Conservation (phyloP, 2,329 filamentous ascomycete genomes). For the Ceratocystis alfenasii region DNA sequence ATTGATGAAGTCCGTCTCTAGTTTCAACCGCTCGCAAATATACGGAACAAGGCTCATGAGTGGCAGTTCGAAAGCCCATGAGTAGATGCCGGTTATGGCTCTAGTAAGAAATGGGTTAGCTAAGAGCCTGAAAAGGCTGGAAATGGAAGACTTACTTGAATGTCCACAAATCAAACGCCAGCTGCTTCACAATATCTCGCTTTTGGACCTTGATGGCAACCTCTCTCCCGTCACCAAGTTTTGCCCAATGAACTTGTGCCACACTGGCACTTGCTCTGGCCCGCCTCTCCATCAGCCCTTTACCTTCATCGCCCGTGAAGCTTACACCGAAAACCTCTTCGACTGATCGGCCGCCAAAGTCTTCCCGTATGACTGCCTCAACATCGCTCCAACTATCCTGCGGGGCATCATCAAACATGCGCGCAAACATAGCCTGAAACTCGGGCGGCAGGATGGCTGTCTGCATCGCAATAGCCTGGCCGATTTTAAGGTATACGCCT, state of each 20-base stretch:
- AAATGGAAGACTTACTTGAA: conserved; percentile 54
- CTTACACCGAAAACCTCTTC: conserved; percentile 90
- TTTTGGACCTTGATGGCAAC: conserved; percentile 97
- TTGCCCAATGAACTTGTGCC: conserved; percentile 93
- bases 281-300: conserved; percentile 49
- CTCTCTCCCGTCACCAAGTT: conserved; percentile 72
- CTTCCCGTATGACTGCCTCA: conserved; percentile 71
- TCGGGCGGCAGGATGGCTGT: conserved; percentile 84
- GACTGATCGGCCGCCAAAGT: conserved; percentile 70
- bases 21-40: conserved; percentile 77
- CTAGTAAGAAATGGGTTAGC: conserved; percentile 30
- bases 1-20: conserved; percentile 90
- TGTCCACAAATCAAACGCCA: conserved; percentile 89
- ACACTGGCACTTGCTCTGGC: conserved; percentile 74
- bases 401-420: conserved; percentile 96
- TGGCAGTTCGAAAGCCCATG: conserved; percentile 83
- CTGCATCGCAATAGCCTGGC: conserved; percentile 97
- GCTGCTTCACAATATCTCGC: conserved; percentile 79
- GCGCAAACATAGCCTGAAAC: conserved; percentile 89
- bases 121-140: not conserved
- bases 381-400: conserved; percentile 83
- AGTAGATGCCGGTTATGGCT: conserved; percentile 71
- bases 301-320: conserved; percentile 58
- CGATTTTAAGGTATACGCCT: conserved; percentile 92
- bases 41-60: conserved; percentile 85